phyloP scores from a whole-genome alignment of 2,329 filamentous ascomycete genomes.

The Lachnellula occidentalis region DNA sequence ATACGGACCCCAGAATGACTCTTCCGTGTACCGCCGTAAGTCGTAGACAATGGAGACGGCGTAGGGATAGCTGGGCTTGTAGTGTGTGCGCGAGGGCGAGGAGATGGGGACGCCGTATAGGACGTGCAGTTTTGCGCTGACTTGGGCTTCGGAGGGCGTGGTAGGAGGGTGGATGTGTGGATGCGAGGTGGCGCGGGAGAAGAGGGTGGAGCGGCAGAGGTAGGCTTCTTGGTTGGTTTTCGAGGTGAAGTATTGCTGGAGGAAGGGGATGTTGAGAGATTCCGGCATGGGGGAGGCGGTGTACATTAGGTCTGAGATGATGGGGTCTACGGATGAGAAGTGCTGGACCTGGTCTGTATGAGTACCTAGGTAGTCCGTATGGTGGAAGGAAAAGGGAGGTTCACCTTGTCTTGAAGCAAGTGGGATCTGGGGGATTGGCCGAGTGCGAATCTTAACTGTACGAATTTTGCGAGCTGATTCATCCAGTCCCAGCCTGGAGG shows the following conservation, averaged over 20 bases:
- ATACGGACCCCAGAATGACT: conserved; percentile 67
- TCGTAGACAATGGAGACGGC: conserved; percentile 70
- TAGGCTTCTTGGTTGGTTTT: conserved; percentile 52
- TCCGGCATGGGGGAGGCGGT: not conserved
- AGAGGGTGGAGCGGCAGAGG: conserved; percentile 59
- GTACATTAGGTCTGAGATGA: not conserved
- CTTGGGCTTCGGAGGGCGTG: conserved; percentile 43
- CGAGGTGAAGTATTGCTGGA: conserved; percentile 40
- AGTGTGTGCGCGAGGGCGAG: conserved; percentile 15
- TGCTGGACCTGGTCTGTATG: not conserved
- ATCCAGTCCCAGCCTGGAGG: not conserved
- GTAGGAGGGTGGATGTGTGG: conserved; percentile 7
- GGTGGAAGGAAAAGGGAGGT: not conserved
- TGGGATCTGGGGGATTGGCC: not conserved
- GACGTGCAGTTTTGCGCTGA: conserved; percentile 65
- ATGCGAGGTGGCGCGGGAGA: conserved; percentile 40
- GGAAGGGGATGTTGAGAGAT: conserved; percentile 44
- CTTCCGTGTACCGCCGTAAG: conserved; percentile 58
- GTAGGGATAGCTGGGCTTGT: conserved; percentile 44
- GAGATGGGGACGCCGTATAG: conserved; percentile 59
- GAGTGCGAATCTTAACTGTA: not conserved
- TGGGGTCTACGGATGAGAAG: not conserved
- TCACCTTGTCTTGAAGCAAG: not conserved
- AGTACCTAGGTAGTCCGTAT: too few species aligned
- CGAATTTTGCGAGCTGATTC: not conserved